These are phyloP conservation scores for Brassica carinata DNA, from an alignment of 345 rosid genomes.

Conservation along the genomic window DNA sequence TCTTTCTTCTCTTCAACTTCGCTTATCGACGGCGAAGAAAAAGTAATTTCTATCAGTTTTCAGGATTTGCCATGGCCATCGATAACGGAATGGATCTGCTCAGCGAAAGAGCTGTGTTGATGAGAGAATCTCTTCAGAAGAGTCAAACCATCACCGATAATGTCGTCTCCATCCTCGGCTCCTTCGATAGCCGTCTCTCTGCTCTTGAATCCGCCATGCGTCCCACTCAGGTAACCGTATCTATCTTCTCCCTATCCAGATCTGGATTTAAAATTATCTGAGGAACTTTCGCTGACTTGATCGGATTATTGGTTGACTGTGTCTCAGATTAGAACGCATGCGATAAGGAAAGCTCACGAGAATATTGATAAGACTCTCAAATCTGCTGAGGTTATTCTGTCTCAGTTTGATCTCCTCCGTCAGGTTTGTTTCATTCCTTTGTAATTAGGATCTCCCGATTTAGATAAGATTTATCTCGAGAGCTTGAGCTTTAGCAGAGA, in stretches of 20 bases:
- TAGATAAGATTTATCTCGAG: not conserved
- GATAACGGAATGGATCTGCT: constrained; percentile 64
- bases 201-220: constrained; percentile 99
- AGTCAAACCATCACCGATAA: constrained; percentile 90
- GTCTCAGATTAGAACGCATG: constrained; percentile 84
- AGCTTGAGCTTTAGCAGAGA: not conserved
- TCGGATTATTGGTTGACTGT: constrained; percentile 36
- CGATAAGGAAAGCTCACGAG: constrained; percentile 97
- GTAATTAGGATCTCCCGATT: not conserved
- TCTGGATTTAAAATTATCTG: constrained; percentile 6
- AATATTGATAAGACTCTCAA: constrained; percentile 92
- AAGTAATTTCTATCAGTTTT: not conserved
- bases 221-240: constrained; percentile 78
- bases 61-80: constrained; percentile 45
- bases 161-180: constrained; percentile 89
- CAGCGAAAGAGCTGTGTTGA: constrained; percentile 70
- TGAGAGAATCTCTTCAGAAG: constrained; percentile 80
- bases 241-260: constrained; percentile 9
- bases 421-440: constrained; percentile 60
- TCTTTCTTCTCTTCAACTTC: constrained; percentile 24
- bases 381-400: constrained; percentile 78
- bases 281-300: constrained; percentile 12
- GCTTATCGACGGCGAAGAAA: not conserved
- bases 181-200: constrained; percentile 98
- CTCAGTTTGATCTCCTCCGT: constrained; percentile 76